Evolutionary conservation across 1,139 yeast genomes (phyloP).

Genomic region (Geotrichum phurueaensis): DNA sequence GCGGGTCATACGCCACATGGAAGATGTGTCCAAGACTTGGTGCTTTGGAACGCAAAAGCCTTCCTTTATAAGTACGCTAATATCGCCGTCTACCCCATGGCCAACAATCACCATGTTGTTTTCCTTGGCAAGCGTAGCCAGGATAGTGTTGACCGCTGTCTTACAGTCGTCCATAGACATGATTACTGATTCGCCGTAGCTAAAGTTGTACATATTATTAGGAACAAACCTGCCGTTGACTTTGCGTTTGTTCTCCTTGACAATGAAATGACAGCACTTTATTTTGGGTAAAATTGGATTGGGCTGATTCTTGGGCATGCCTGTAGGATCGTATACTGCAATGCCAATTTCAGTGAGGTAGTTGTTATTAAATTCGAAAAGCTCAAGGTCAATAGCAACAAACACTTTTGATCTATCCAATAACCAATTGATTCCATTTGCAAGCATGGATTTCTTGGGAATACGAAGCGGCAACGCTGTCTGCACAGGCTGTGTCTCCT

Average conservation of each 20-base stretch:
- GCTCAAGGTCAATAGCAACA: conserved; percentile 57
- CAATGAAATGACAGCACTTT: conserved; percentile 45
- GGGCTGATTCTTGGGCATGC: background rate
- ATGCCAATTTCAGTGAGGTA: conserved; percentile 64
- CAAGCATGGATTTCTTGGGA: background rate
- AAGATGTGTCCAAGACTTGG: conserved; percentile 48
- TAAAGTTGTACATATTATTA: conserved; percentile 51
- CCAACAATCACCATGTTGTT: conserved; percentile 51
- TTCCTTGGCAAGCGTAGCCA: conserved; percentile 14
- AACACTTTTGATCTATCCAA: conserved; percentile 13
- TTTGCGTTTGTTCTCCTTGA: conserved; percentile 44
- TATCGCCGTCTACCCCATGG: conserved; percentile 60
- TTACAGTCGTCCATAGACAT: conserved; percentile 21
- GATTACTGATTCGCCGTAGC: conserved; percentile 41
- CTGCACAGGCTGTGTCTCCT: background rate
- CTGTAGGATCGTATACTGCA: conserved; percentile 55
- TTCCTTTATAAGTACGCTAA: conserved; percentile 45
- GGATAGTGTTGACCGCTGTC: conserved; percentile 15
- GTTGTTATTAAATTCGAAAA: conserved; percentile 47
- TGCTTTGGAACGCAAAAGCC: conserved; percentile 45
- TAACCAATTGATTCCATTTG: conserved; percentile 3
- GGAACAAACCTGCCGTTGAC: conserved; percentile 58
- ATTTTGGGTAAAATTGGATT: conserved; percentile 15
- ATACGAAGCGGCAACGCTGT: background rate
- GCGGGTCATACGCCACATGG: conserved; percentile 36